Evolutionary conservation across 75 land plant genomes (phyloP).

Genomic region (Larix kaempferi): DNA sequence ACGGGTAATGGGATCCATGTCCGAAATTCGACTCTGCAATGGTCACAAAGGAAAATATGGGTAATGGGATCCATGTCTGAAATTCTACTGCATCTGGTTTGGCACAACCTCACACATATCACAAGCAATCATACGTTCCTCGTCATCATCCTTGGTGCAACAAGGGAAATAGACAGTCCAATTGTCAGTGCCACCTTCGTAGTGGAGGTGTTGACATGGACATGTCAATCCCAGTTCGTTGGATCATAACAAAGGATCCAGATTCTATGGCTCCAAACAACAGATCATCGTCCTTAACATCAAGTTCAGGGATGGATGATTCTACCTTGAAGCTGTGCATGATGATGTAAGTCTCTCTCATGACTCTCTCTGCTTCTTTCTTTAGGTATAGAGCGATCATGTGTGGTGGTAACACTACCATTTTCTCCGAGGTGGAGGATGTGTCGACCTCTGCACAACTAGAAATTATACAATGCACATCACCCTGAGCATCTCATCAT

Average conservation of each 20-base stretch:
- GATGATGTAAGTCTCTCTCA: constrained; percentile 59
- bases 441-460: constrained; percentile 8
- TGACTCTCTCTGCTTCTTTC: constrained; percentile 56
- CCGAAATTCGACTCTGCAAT: no score
- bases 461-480: constrained; percentile 29
- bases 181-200: constrained; percentile 26
- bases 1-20: no score
- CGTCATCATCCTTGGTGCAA: constrained; percentile 84
- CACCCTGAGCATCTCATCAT: constrained; percentile 32
- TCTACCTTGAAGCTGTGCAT: constrained; percentile 49
- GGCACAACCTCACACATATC: constrained; percentile 95
- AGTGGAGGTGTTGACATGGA: constrained; percentile 21
- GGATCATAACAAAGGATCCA: constrained; percentile 39
- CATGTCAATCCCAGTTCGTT: constrained; percentile 39
- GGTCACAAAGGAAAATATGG: constrained; percentile 62
- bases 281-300: constrained; percentile 44
- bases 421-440: constrained; percentile 50
- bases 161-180: constrained; percentile 75
- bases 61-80: constrained; percentile 73
- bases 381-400: constrained; percentile 73
- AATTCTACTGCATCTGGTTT: constrained; percentile 67
- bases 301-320: constrained; percentile 26
- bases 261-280: constrained; percentile 48
- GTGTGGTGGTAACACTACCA: constrained; percentile 47
- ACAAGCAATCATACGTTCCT: constrained; percentile 83